Conservation (phyloP, 1,284 basidiomycete genomes). For the Golubevia sp. region DNA sequence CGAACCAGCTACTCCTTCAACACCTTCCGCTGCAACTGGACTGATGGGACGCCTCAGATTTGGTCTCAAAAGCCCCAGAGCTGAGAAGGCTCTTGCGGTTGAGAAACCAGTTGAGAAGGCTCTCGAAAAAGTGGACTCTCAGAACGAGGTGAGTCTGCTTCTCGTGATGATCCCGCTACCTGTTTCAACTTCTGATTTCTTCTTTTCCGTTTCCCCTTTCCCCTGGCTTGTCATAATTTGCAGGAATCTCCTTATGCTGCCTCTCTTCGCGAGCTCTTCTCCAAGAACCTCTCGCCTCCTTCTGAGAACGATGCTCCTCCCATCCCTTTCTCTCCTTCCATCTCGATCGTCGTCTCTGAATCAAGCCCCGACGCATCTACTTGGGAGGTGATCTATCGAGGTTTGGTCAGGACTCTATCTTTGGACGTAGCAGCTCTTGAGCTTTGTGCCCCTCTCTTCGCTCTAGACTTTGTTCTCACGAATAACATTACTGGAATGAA, state of each 20-base stretch:
- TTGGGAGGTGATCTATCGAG: slow-evolving; percentile 43
- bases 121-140: not conserved
- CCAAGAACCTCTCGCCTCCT: slow-evolving; percentile 13
- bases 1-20: too few relatives aligned
- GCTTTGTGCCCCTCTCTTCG: slow-evolving; percentile 28
- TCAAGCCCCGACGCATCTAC: slow-evolving; percentile 28
- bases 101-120: not conserved
- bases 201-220: not conserved
- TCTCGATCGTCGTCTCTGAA: slow-evolving; percentile 37
- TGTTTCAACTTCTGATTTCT: not conserved
- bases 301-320: slow-evolving; percentile 26
- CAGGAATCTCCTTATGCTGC: slow-evolving; percentile 1
- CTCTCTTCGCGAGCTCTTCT: slow-evolving; percentile 19
- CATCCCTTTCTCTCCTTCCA: slow-evolving; percentile 23
- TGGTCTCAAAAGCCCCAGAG: too few relatives aligned
- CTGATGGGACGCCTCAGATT: too few relatives aligned
- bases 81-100: too few relatives aligned
- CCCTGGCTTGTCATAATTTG: not conserved
- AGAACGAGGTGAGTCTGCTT: not conserved
- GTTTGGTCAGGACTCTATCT: slow-evolving; percentile 27
- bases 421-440: slow-evolving; percentile 36
- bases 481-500: slow-evolving; percentile 16
- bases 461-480: slow-evolving; percentile 34
- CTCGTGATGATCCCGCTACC: not conserved
- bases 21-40: too few relatives aligned